phyloP scores from a whole-genome alignment of 2,329 filamentous ascomycete species.

The Simplicillium sp. region DNA sequence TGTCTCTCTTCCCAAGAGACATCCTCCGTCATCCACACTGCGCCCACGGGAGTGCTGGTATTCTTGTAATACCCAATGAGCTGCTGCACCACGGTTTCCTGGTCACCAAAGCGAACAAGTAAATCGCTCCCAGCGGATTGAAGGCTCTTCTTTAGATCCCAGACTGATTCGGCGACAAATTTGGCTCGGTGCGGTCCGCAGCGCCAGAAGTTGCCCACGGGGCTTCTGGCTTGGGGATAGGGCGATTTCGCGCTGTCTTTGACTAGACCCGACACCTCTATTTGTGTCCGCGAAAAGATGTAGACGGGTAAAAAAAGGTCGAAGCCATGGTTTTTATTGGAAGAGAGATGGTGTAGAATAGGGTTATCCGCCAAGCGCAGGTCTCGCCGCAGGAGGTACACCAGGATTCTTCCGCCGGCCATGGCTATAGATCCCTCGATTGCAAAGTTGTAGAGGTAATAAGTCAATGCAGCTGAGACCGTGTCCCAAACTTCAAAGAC shows the following conservation, averaged over 20 bases:
- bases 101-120: too few species aligned
- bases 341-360: constrained; percentile 50
- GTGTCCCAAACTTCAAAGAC: too few species aligned
- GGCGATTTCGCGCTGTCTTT: constrained; percentile 43
- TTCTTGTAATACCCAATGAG: too few species aligned
- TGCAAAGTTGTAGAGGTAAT: too few species aligned
- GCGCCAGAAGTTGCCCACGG: constrained; percentile 58
- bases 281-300: constrained; percentile 58
- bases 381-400: constrained; percentile 66
- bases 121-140: too few species aligned
- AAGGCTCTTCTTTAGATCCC: constrained; percentile 61
- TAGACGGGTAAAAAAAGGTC: constrained; percentile 66
- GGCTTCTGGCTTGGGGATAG: constrained; percentile 58
- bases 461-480: too few species aligned
- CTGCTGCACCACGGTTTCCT: too few species aligned
- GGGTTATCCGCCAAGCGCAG: constrained; percentile 68
- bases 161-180: constrained; percentile 64
- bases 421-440: too few species aligned
- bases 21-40: constrained; percentile 63
- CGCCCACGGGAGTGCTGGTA: too few species aligned
- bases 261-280: constrained; percentile 70
- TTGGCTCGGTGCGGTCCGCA: constrained; percentile 63
- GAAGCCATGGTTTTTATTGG: constrained; percentile 40
- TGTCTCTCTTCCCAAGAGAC: constrained; percentile 58
- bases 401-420: too few species aligned